A percentile compares a stretch with the other conserved stretches of the same genome.
phyloP scores from a whole-genome alignment of 2,329 filamentous ascomycete genomes.

The Blastomyces silverae region DNA sequence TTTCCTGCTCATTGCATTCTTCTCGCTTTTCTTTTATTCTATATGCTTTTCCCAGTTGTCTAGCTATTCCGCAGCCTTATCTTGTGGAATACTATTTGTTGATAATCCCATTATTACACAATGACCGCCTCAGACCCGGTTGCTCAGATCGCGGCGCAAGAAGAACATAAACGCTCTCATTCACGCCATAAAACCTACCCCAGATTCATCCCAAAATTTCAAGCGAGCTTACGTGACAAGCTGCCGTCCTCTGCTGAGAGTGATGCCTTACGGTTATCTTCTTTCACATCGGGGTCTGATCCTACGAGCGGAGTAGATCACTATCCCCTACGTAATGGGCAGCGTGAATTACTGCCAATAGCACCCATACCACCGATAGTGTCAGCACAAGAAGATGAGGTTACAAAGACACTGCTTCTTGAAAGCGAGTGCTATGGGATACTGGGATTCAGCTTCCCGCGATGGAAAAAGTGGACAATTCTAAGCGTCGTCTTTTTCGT shows the following conservation, averaged over 20 bases:
- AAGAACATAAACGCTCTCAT: neutral
- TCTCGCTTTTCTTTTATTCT: neutral
- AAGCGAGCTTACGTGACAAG: neutral
- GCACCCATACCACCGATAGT: neutral
- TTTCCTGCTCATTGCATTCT: neutral
- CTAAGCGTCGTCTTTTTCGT: slow-evolving; percentile 62
- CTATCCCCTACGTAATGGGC: neutral
- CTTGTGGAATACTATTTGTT: slow-evolving; percentile 7
- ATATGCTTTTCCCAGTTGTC: neutral
- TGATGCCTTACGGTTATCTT: neutral
- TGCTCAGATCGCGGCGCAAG: neutral
- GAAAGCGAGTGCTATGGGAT: slow-evolving; percentile 57
- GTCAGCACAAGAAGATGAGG: no score
- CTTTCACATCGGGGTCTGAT: neutral
- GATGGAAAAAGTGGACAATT: slow-evolving; percentile 63
- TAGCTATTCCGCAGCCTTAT: neutral
- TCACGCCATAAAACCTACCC: neutral
- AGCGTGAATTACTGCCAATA: neutral
- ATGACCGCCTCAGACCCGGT: slow-evolving; percentile 6
- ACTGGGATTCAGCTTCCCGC: slow-evolving; percentile 55
- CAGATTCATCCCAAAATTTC: neutral
- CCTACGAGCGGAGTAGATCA: neutral
- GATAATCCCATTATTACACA: slow-evolving; percentile 2
- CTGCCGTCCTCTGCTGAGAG: neutral
- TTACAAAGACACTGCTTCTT: slow-evolving; percentile 37